phyloP scores from a whole-genome alignment of 2,329 filamentous ascomycete genomes.

The Coniochaeta hoffmannii region DNA sequence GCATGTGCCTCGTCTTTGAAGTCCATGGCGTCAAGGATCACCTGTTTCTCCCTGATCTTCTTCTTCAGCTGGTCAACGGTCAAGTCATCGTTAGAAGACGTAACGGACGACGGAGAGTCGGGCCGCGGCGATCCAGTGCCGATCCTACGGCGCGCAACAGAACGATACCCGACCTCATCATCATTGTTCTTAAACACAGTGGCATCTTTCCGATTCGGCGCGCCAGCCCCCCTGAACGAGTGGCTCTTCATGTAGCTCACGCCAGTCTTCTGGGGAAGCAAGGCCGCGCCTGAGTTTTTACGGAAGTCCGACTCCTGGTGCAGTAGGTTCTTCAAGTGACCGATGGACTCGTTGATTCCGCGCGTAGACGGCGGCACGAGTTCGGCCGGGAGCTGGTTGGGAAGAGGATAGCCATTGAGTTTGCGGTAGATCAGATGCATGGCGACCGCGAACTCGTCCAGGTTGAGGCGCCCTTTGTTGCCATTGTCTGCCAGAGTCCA shows the following conservation, averaged over 20 bases:
- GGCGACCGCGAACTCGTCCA: slow-evolving; percentile 95
- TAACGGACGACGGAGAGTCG: slow-evolving; percentile 60
- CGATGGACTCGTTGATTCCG: slow-evolving; percentile 88
- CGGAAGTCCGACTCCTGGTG: slow-evolving; percentile 83
- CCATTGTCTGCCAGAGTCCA: slow-evolving; percentile 94
- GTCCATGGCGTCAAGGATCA: slow-evolving; percentile 91
- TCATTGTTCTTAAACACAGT: slow-evolving; percentile 97
- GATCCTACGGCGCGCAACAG: slow-evolving; percentile 81
- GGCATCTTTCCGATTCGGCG: slow-evolving; percentile 74
- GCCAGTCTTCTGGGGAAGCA: slow-evolving; percentile 94
- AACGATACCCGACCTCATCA: slow-evolving; percentile 84
- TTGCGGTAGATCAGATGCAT: slow-evolving; percentile 99
- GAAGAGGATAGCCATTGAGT: slow-evolving; percentile 90
- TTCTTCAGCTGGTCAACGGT: slow-evolving; percentile 84
- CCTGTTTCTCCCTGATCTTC: slow-evolving; percentile 88
- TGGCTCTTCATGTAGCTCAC: slow-evolving; percentile 96
- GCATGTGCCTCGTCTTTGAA: slow-evolving; percentile 85
- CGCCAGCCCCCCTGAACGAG: slow-evolving; percentile 67
- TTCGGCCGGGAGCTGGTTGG: slow-evolving; percentile 80
- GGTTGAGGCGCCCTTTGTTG: slow-evolving; percentile 87
- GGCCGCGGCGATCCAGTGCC: slow-evolving; percentile 73
- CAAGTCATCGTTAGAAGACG: slow-evolving; percentile 67
- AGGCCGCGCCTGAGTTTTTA: slow-evolving; percentile 80
- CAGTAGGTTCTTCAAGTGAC: slow-evolving; percentile 83
- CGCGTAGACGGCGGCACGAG: slow-evolving; percentile 90